Evolutionary conservation across 768 basidiomycete genomes (phyloP).

Genomic region (Rhizopogon sp.): DNA sequence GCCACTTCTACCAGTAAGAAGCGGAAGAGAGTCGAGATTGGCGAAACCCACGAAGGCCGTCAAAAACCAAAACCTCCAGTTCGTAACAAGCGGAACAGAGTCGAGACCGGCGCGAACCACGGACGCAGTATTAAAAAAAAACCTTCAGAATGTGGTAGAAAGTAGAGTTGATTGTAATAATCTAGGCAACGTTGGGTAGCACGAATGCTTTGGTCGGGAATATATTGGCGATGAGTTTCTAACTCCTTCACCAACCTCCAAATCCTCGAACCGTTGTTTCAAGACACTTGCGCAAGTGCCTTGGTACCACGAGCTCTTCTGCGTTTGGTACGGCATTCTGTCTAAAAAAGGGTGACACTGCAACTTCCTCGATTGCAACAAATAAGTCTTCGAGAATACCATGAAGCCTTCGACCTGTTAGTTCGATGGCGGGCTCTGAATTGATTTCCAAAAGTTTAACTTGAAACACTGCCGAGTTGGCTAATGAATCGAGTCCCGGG

Average conservation of each 20-base stretch:
- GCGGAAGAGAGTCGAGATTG: not conserved
- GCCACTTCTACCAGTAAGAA: not conserved
- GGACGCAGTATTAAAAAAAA: not conserved
- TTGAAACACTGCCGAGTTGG: constrained; percentile 31
- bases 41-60: not conserved
- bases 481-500: constrained; percentile 7
- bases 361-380: constrained; percentile 57
- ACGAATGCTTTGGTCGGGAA: not conserved
- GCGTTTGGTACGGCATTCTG: not conserved
- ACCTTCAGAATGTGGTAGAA: not conserved
- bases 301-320: constrained; percentile 36
- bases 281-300: constrained; percentile 67
- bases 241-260: constrained; percentile 2
- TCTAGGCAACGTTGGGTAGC: not conserved
- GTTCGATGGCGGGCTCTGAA: constrained; percentile 92
- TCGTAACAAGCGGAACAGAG: not conserved
- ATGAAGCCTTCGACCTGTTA: constrained; percentile 78
- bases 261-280: constrained; percentile 44
- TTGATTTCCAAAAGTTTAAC: constrained; percentile 88
- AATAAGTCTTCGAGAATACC: constrained; percentile 85
- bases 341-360: constrained; percentile 57
- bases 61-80: not conserved
- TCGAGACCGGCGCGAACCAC: not conserved
- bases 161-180: not conserved
- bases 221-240: not conserved